Percentiles rank a stretch among this genome's conserved stretches.
Conservation (phyloP, 1,139 yeast genomes). For the Trichomonascaceae sp. region DNA sequence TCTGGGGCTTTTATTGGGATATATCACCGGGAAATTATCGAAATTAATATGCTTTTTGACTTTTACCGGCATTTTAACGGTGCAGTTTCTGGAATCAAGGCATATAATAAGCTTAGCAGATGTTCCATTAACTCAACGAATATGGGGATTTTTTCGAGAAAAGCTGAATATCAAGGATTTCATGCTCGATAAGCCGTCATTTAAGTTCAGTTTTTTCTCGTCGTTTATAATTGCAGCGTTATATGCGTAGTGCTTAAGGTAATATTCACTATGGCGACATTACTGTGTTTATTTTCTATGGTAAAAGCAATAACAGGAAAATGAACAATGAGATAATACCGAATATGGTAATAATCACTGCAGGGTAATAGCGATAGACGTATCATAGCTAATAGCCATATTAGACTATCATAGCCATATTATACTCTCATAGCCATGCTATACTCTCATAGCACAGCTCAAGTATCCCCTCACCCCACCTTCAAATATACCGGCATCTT, state of each 20-base stretch:
- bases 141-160: slow-evolving; percentile 42
- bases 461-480: slow-evolving; percentile 23
- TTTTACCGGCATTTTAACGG: slow-evolving; percentile 44
- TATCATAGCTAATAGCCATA: too few species aligned
- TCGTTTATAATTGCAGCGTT: slow-evolving; percentile 62
- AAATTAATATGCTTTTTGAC: slow-evolving; percentile 50
- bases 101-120: slow-evolving; percentile 45
- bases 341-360: too few species aligned
- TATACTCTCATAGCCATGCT: too few species aligned
- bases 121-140: slow-evolving; percentile 40
- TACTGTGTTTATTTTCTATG: too few species aligned
- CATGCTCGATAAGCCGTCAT: slow-evolving; percentile 57
- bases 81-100: slow-evolving; percentile 56
- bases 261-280: neutral
- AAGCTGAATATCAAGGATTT: slow-evolving; percentile 46
- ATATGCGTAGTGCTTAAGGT: slow-evolving; percentile 33
- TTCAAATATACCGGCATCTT: slow-evolving; percentile 33
- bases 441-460: too few species aligned
- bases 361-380: too few species aligned
- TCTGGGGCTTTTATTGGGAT: slow-evolving; percentile 57
- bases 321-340: too few species aligned
- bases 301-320: too few species aligned
- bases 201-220: slow-evolving; percentile 53
- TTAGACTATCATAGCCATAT: too few species aligned
- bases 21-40: slow-evolving; percentile 60